phyloP scores from a whole-genome alignment of 177 flowering plant genomes.

The Telopea speciosissima region DNA sequence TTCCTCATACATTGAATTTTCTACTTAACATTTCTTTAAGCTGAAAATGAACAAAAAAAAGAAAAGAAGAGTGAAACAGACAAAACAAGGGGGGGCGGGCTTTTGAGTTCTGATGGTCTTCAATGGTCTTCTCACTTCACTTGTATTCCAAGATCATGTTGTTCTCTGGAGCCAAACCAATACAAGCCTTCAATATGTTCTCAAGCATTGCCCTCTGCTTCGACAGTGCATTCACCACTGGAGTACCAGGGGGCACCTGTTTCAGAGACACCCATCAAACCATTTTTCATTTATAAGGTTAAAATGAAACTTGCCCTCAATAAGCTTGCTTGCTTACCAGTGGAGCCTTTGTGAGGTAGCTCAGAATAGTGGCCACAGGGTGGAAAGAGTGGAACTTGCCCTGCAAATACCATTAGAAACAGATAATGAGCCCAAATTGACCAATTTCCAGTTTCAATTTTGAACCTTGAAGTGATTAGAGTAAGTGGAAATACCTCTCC shows the following conservation, averaged over 20 bases:
- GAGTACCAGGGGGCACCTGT: conserved; percentile 98
- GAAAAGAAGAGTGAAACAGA: no score
- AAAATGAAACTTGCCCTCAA: not conserved
- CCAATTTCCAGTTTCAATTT: no score
- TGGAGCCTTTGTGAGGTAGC: conserved; percentile 98
- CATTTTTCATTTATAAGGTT: not conserved
- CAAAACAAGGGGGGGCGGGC: no score
- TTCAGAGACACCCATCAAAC: not conserved
- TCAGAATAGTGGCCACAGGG: conserved; percentile 94
- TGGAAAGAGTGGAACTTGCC: conserved; percentile 93
- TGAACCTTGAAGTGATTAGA: no score
- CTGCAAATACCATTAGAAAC: conserved; percentile 30
- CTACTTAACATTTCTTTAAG: no score
- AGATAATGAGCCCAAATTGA: not conserved
- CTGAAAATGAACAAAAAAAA: no score
- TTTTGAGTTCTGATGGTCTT: no score
- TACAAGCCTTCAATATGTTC: conserved; percentile 96
- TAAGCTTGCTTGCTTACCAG: conserved; percentile 43
- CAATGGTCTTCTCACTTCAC: conserved; percentile 25
- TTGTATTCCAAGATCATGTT: conserved; percentile 99
- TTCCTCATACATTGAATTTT: no score
- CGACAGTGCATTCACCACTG: conserved; percentile 94
- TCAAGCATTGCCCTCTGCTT: conserved; percentile 99
- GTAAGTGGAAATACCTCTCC: conserved; percentile 48
- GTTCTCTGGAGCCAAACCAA: conserved; percentile 97